These are phyloP conservation scores for Posidonia oceanica DNA, from an alignment of 116 monocot species.

Conservation along the genomic window DNA sequence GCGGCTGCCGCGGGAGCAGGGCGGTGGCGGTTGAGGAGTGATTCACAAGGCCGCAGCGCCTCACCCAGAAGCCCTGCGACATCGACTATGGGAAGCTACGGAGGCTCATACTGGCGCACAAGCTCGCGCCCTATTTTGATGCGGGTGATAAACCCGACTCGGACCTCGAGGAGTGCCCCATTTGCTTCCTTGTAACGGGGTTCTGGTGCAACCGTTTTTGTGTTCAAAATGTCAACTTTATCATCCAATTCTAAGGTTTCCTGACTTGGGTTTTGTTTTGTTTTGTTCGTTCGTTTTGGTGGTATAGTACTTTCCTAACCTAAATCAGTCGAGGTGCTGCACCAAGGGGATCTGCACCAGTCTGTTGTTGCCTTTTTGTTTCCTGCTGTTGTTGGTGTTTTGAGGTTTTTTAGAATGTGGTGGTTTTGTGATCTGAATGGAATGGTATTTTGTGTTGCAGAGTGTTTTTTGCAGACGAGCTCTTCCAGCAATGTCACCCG, in stretches of 20 bases:
- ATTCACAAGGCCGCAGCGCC: slow-evolving; percentile 35
- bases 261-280: background rate
- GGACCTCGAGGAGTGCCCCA: slow-evolving; percentile 59
- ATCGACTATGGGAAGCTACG: slow-evolving; percentile 42
- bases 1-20: slow-evolving; percentile 8
- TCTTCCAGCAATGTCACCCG: too few relatives aligned
- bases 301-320: slow-evolving; percentile 48
- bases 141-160: slow-evolving; percentile 23
- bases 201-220: background rate
- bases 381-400: background rate
- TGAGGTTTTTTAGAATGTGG: background rate
- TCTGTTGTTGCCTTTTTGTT: slow-evolving; percentile 13
- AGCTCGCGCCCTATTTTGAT: slow-evolving; percentile 55
- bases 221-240: background rate
- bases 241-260: background rate
- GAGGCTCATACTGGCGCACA: slow-evolving; percentile 29
- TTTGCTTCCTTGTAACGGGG: slow-evolving; percentile 38
- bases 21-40: slow-evolving; percentile 23
- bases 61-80: slow-evolving; percentile 23
- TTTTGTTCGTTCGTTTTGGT: slow-evolving; percentile 1
- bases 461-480: too few relatives aligned
- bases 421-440: too few relatives aligned
- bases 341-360: slow-evolving; percentile 64
- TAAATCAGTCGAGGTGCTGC: slow-evolving; percentile 62
- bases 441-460: too few relatives aligned